These are phyloP conservation scores for Canariomyces notabilis DNA, from an alignment of 2,329 filamentous ascomycete species.

Conservation along the genomic window DNA sequence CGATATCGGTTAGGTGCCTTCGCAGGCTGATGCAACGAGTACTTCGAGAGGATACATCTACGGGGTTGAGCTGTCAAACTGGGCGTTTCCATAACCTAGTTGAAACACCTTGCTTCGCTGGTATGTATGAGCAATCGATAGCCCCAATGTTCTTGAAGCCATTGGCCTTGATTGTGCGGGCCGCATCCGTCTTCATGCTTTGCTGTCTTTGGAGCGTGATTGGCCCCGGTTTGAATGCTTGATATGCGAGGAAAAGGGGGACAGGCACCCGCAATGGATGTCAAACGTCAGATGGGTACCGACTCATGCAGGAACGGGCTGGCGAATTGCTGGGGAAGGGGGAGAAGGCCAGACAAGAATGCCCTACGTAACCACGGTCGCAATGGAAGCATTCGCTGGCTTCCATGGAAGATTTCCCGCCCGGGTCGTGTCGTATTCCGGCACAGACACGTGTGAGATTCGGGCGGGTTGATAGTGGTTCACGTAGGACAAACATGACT, in stretches of 20 bases:
- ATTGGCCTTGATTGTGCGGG: no score
- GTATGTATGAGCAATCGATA: no score
- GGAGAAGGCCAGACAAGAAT: no score
- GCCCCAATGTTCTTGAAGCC: no score
- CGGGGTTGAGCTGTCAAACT: no score
- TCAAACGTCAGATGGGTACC: background rate
- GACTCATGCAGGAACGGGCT: background rate
- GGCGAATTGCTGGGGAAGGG: no score
- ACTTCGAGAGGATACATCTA: no score
- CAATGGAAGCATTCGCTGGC: background rate
- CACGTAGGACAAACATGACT: background rate
- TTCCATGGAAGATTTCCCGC: background rate
- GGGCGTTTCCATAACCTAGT: no score
- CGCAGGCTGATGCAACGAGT: no score
- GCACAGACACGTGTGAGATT: background rate
- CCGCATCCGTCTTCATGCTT: conserved; percentile 7
- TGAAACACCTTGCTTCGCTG: no score
- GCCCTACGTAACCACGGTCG: background rate
- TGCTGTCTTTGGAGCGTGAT: conserved; percentile 10
- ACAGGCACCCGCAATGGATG: conserved; percentile 1
- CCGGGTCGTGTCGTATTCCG: background rate
- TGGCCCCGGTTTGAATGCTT: conserved; percentile 5
- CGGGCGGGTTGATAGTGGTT: background rate
- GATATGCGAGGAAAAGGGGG: conserved; percentile 21
- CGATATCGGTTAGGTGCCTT: no score